Conservation (phyloP, 2,329 filamentous ascomycete species). For the Talaromyces amestolkiae region DNA sequence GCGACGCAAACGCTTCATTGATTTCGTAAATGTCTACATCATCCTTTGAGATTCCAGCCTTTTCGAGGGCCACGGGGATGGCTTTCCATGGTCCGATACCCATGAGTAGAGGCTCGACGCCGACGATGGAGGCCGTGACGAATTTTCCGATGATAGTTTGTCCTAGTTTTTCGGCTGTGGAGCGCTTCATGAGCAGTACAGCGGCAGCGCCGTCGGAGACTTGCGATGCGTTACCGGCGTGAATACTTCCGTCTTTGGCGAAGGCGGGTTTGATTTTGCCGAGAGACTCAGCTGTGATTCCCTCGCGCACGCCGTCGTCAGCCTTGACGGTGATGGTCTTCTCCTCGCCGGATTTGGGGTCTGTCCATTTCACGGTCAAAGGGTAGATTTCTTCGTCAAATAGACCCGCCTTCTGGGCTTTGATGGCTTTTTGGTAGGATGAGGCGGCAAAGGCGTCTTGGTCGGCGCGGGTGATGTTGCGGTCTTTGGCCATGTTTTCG, state of each 20-base stretch:
- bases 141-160: constrained; percentile 92
- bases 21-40: constrained; percentile 98
- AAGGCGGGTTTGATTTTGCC: constrained; percentile 88
- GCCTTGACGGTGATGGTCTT: constrained; percentile 77
- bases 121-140: constrained; percentile 78
- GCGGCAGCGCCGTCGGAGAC: constrained; percentile 95
- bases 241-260: constrained; percentile 85
- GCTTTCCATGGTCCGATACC: constrained; percentile 93
- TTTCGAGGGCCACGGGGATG: constrained; percentile 85
- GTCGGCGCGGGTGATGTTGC: constrained; percentile 64
- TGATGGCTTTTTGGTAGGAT: constrained; percentile 85
- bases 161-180: constrained; percentile 80
- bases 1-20: constrained; percentile 96
- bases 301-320: constrained; percentile 83
- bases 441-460: constrained; percentile 94
- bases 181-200: constrained; percentile 92
- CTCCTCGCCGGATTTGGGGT: constrained; percentile 85
- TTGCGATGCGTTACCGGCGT: constrained; percentile 93
- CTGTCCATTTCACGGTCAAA: constrained; percentile 79
- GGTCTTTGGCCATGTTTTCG: constrained; percentile 90
- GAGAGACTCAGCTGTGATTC: constrained; percentile 85
- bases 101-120: constrained; percentile 92
- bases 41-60: constrained; percentile 79
- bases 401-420: constrained; percentile 82
- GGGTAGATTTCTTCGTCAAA: constrained; percentile 91